Percentiles rank a stretch among this genome's conserved stretches.
Conservation (phyloP, 495 filamentous ascomycete genomes). For the Ramalina intermedia region DNA sequence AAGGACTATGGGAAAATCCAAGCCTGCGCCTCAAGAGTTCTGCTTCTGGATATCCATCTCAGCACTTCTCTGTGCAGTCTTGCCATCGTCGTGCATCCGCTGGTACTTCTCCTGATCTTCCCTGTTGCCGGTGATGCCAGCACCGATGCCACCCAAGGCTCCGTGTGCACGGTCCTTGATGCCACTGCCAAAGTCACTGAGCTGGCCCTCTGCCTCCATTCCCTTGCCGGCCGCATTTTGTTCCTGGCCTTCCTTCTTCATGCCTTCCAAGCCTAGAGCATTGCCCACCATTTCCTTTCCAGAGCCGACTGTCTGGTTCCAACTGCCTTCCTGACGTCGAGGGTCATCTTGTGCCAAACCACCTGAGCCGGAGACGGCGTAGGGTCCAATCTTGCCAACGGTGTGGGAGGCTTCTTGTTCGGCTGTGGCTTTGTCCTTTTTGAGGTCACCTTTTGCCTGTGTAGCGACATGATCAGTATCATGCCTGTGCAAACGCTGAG, state of each 20-base stretch:
- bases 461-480: not conserved
- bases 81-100: conserved; percentile 66
- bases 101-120: conserved; percentile 44
- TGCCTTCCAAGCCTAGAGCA: conserved; percentile 53
- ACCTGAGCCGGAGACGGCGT: conserved; percentile 54
- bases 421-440: conserved; percentile 43
- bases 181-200: conserved; percentile 61
- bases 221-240: conserved; percentile 73
- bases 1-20: no score
- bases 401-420: conserved; percentile 60
- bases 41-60: conserved; percentile 73
- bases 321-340: conserved; percentile 54
- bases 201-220: conserved; percentile 72
- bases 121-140: conserved; percentile 58
- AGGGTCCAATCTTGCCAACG: conserved; percentile 52
- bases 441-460: conserved; percentile 36
- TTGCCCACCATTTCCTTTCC: conserved; percentile 74
- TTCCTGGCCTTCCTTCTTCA: conserved; percentile 57
- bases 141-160: conserved; percentile 50
- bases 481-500: not conserved
- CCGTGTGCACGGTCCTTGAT: conserved; percentile 58
- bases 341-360: conserved; percentile 58
- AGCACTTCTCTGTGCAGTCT: conserved; percentile 71
- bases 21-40: conserved; percentile 1
- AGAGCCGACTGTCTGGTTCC: conserved; percentile 77